Conservation (phyloP, 176 grass and related monocot species). For the Avena insularis region DNA sequence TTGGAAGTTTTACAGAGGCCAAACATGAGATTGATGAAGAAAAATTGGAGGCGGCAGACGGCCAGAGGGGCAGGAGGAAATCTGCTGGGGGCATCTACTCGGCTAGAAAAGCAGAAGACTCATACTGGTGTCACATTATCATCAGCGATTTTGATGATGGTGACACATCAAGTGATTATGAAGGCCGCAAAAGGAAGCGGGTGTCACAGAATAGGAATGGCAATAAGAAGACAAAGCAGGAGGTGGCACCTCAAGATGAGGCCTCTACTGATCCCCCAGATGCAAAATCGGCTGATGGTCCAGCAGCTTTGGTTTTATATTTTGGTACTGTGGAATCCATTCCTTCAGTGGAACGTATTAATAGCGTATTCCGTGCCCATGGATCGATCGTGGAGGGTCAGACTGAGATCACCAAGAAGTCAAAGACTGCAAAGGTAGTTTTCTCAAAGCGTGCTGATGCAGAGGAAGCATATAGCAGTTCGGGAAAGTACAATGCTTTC, state of each 20-base stretch:
- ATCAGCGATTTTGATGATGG: slow-evolving; percentile 82
- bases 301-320: slow-evolving; percentile 46
- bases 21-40: slow-evolving; percentile 37
- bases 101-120: slow-evolving; percentile 76
- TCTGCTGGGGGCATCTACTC: slow-evolving; percentile 57
- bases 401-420: slow-evolving; percentile 52
- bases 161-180: slow-evolving; percentile 43
- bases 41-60: background rate
- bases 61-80: slow-evolving; percentile 55
- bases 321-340: slow-evolving; percentile 54
- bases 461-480: slow-evolving; percentile 55
- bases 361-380: slow-evolving; percentile 55
- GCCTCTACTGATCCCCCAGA: slow-evolving; percentile 22
- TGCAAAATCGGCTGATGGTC: slow-evolving; percentile 42
- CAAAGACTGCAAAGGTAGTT: slow-evolving; percentile 56
- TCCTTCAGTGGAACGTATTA: slow-evolving; percentile 65
- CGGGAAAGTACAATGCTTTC: slow-evolving; percentile 56
- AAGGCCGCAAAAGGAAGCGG: slow-evolving; percentile 59
- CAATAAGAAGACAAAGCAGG: slow-evolving; percentile 51
- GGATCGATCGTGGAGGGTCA: slow-evolving; percentile 58
- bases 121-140: slow-evolving; percentile 93
- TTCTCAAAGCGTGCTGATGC: slow-evolving; percentile 61
- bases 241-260: slow-evolving; percentile 14
- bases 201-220: slow-evolving; percentile 50
- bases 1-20: slow-evolving; percentile 33